A percentile compares a stretch with the other conserved stretches of the same genome.
Conservation (phyloP, 1,284 basidiomycete genomes). For the Ganoderma boninense region DNA sequence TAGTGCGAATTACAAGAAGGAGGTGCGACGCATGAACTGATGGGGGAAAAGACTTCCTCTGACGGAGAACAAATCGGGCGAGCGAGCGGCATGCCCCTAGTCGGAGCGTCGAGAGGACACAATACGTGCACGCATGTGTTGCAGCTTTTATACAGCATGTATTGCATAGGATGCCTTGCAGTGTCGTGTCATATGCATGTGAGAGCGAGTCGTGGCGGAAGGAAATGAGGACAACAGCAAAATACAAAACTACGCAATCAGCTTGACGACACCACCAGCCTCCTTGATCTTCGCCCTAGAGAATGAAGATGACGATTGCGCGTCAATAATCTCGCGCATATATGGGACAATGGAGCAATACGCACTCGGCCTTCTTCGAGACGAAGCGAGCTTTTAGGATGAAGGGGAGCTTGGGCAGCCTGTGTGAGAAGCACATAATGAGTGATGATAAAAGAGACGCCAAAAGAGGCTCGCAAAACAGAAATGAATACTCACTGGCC, state of each 20-base stretch:
- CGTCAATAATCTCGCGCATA: constrained; percentile 2
- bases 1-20: too few relatives aligned
- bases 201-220: constrained; percentile 30
- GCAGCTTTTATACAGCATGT: constrained; percentile 26
- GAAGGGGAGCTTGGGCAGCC: constrained; percentile 85
- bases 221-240: constrained; percentile 33
- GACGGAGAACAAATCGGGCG: too few relatives aligned
- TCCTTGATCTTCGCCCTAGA: constrained; percentile 86
- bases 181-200: constrained; percentile 46
- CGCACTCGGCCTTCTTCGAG: constrained; percentile 88
- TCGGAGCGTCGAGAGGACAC: too few relatives aligned
- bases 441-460: too few relatives aligned
- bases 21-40: too few relatives aligned
- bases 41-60: too few relatives aligned
- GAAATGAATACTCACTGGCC: constrained; percentile 65
- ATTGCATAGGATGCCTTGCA: constrained; percentile 41
- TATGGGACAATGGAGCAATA: constrained; percentile 33
- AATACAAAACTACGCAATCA: constrained; percentile 77
- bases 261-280: constrained; percentile 92
- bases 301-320: neutral
- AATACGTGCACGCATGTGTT: neutral
- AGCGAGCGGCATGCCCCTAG: too few relatives aligned
- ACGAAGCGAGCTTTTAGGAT: constrained; percentile 98
- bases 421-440: constrained; percentile 37
- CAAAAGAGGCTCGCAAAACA: too few relatives aligned